Base-by-base conservation (phyloP, 2,329 filamentous ascomycete genomes). In the Cucurbitaria berberidis region DNA sequence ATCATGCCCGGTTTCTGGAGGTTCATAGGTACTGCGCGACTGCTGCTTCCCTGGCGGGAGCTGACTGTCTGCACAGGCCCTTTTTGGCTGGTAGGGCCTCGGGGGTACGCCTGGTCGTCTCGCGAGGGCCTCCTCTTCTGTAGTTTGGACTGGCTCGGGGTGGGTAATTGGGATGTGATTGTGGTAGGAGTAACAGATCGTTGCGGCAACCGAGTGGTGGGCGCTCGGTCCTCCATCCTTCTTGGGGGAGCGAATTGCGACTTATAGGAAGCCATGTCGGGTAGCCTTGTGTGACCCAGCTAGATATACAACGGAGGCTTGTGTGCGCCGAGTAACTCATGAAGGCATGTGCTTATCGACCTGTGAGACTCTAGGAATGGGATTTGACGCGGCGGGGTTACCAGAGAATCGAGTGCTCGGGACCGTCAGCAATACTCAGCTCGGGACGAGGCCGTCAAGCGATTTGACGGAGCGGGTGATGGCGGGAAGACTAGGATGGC, bases 241-340 rank as follows among this genome's bases (percentile, higher is more conserved):
- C 63, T 70, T 59, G 69, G 60, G 55, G 67, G 67, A 55, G 63
- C 63, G 56, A 68, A 61, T 41, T 74, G 71, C 68, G 74, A 72
- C 65, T 74, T 76, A 69, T 75, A 74, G 55, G 72, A 74, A 68
- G 74, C 74, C 75, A 77, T 77, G 50, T 68, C 64, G 66, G 67
- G 66, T 61, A 68, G 54, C 51, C 59, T 69, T 58, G 72, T 75
- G 68, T 65, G 59, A 74, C 72, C 66, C 67, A 62, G 60, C 57
- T 66, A 62, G 55, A 64, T 64, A 67, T 75, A 60, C 62, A 64
- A 69, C 67, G 55, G 55, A 63, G 60, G 53, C 52, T 63, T 66
- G 67, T 69, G 69, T 68, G 63, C 62, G 64, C 65, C 60, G 64
- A 66, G 69, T 65, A 69, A 72, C 71, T 75, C 74, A 77, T 77